A percentile compares a stretch with the other conserved stretches of the same genome.
Evolutionary conservation across 1,284 basidiomycete genomes (phyloP).

Genomic region (Sanguinoderma infundibulare): DNA sequence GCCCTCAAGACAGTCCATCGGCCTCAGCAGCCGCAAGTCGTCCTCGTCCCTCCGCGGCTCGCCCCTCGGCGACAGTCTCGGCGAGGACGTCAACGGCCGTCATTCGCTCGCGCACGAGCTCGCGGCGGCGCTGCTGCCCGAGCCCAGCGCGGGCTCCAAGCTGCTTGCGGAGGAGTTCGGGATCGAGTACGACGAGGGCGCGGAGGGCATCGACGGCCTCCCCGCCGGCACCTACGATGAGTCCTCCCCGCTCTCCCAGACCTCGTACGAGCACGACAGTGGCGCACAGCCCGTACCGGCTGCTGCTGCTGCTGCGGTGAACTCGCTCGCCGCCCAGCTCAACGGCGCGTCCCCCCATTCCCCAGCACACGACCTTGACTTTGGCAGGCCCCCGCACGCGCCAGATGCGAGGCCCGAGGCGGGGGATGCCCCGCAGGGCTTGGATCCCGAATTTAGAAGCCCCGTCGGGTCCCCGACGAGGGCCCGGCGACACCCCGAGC

Average conservation of each 20-base stretch:
- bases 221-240: slow-evolving; percentile 21
- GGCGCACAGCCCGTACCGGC: no score
- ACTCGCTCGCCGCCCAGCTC: slow-evolving; percentile 23
- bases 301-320: slow-evolving; percentile 10
- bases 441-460: slow-evolving; percentile 52
- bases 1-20: slow-evolving; percentile 49
- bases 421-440: slow-evolving; percentile 34
- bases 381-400: slow-evolving; percentile 16
- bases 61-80: slow-evolving; percentile 39
- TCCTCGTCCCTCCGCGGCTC: slow-evolving; percentile 46
- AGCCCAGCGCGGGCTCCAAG: slow-evolving; percentile 74
- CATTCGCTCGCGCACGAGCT: slow-evolving; percentile 84
- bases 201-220: slow-evolving; percentile 74
- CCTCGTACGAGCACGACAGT: slow-evolving; percentile 16
- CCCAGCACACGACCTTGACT: slow-evolving; percentile 12
- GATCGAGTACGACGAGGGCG: slow-evolving; percentile 84
- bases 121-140: slow-evolving; percentile 81
- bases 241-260: slow-evolving; percentile 1
- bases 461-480: slow-evolving; percentile 38
- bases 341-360: slow-evolving; percentile 20
- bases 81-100: slow-evolving; percentile 49
- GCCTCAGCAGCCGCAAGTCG: slow-evolving; percentile 46
- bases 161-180: slow-evolving; percentile 83
- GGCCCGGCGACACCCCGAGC: slow-evolving; percentile 43
- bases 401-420: slow-evolving; percentile 2